phyloP scores from a whole-genome alignment of 2,329 filamentous ascomycete genomes.

The Fusarium algeriense region DNA sequence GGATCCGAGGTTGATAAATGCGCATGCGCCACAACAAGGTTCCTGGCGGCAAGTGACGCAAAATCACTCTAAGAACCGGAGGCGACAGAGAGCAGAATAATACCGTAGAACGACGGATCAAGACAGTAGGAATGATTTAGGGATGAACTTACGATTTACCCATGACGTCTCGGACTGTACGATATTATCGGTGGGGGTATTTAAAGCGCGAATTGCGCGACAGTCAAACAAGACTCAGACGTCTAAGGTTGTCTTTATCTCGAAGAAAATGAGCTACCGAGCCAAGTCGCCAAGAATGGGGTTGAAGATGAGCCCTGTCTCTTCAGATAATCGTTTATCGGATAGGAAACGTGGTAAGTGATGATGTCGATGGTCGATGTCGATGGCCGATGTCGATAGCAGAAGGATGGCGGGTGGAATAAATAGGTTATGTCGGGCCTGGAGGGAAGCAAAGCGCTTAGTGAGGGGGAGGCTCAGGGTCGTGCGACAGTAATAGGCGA shows the following conservation, averaged over 20 bases:
- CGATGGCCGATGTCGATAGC: slow-evolving; percentile 11
- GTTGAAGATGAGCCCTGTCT: background rate
- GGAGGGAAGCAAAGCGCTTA: slow-evolving; percentile 32
- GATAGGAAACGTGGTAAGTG: slow-evolving; percentile 3
- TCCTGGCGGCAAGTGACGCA: slow-evolving; percentile 24
- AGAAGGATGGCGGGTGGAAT: slow-evolving; percentile 15
- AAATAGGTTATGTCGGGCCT: slow-evolving; percentile 33
- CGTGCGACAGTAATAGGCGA: slow-evolving; percentile 30
- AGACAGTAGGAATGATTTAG: background rate
- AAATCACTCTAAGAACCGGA: slow-evolving; percentile 8
- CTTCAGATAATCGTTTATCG: slow-evolving; percentile 19
- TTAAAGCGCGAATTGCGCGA: slow-evolving; percentile 47
- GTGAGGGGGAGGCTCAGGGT: slow-evolving; percentile 40
- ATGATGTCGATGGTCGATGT: slow-evolving; percentile 9
- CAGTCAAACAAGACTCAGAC: slow-evolving; percentile 18
- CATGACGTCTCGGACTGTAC: slow-evolving; percentile 51
- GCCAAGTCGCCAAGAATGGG: background rate
- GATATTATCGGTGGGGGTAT: slow-evolving; percentile 24
- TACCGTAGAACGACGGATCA: background rate
- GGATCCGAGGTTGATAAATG: slow-evolving; percentile 40
- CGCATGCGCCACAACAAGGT: slow-evolving; percentile 34
- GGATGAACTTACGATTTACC: slow-evolving; percentile 66
- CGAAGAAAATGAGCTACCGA: slow-evolving; percentile 16
- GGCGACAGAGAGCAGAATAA: background rate
- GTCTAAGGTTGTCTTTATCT: slow-evolving; percentile 19